Evolutionary conservation across 1,284 basidiomycete genomes (phyloP), one percentile per base, ranked within the genome.

Genomic region (Austroboletus niveus): DNA sequence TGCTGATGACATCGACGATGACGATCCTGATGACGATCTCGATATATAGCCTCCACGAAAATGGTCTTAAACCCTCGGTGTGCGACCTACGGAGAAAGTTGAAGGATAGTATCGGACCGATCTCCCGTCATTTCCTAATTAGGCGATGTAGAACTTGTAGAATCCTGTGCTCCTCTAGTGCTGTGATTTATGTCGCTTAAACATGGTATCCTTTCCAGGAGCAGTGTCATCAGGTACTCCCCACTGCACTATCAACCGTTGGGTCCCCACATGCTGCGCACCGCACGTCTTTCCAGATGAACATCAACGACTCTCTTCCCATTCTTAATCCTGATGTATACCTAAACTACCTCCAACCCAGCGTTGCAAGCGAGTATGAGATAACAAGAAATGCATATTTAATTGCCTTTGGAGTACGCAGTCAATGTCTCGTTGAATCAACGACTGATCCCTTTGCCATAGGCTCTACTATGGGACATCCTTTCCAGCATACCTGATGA

Each of bases 1-100:
- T 17, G 91, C 87, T 32, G 91, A 94, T 62, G 92, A 94, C 59
- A 79, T 92, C 45, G 91, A 94, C 60, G 91, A 92, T 50, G 92
- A 94, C 49, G 91, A 94, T 72, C 91, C 91, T 20, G 91, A 94
- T 60, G 91, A 93, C 63, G 91, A 94, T 67, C 70, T 94, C 52
- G 89, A 94, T 64, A 85, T 93, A 52, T 92, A 73, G 69, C 31
- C 24, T 46, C 51, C 57, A 52, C 8, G 62, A 62, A 12, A 49
- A 5, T n/a, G 47, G 30, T 7, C 63, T 64, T 64, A 41, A 58
- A 66, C 50, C 42, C 31, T 24, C 35, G 47, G 31, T 62, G 63
- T 12, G 48, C 42, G 38, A 47, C 60, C 66, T 11, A 17, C 15
- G 11, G 27, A 38, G 27, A 20, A 14, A 40, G 35, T 22, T 48